Base-by-base conservation (phyloP, 2,329 filamentous ascomycete genomes). In the Parastagonospora avenae region DNA sequence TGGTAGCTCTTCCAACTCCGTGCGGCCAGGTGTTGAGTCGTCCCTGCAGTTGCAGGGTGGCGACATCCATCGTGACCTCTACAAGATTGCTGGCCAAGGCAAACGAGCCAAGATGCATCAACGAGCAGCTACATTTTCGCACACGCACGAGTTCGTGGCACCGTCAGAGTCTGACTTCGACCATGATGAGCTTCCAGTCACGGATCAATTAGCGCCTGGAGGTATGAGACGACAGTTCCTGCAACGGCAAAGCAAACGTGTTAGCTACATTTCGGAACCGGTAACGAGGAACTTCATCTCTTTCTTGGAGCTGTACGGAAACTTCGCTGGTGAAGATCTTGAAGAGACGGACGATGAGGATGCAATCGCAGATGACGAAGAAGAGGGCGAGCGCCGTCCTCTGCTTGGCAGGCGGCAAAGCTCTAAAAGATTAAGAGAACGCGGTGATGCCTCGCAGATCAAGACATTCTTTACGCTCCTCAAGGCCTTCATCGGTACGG, bases 381-480 rank as follows among this genome's bases (percentile, higher is more conserved):
- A 78, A 16, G 79, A 80, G 30, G 70, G 68, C 12, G 88, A 90
- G 70, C 78, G 75, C 29, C 77, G 85, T 33, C 86, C 88, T 2
- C 77, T 91, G 12, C 77, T 88, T n/a, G 76, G 77, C 5, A 77
- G 81, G 28, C 78, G 82, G 11, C 81, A 77, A 65, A 84, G 77
- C 59, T 80, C 83, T 1, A 70, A 61, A 54, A 73, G 70, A 54
- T 74, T 80, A 16, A 77, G 71, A 53, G 50, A 63, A 15, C 76
- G 82, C 31, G 87, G 86, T 15, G 85, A 89, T 62, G 87, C 89
- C 2, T 82, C 82, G 45, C 87, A 83, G n/a, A 74, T 82, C 33
- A 89, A 90, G 75, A 87, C 89, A 0, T 92, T 92, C 73, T 91
- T 91, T 70, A 92, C 88, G 0, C 77, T 91, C 8, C 77, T 92